phyloP scores from a whole-genome alignment of 2,329 filamentous ascomycete genomes.

The Thermomyces lanuginosus region DNA sequence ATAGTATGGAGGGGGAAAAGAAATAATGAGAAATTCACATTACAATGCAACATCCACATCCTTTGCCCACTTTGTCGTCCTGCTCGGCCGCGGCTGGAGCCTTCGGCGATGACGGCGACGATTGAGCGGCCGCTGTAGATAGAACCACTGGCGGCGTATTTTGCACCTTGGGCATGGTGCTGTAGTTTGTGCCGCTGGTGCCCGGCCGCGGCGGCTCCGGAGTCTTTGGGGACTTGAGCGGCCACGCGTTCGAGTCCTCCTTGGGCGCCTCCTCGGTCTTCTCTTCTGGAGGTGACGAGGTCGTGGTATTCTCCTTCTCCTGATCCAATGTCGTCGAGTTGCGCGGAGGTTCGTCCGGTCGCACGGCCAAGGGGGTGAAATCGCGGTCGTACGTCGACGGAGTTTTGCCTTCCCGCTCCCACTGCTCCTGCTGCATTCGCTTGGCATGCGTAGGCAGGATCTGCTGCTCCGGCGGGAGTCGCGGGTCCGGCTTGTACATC shows the following conservation, averaged over 20 bases:
- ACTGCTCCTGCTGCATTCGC: conserved; percentile 81
- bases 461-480: conserved; percentile 85
- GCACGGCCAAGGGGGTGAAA: conserved; percentile 56
- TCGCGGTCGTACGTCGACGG: conserved; percentile 75
- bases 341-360: conserved; percentile 15
- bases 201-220: conserved; percentile 20
- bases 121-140: conserved; percentile 21
- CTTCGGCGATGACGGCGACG: too few species aligned
- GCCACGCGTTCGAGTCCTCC: conserved; percentile 9
- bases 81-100: conserved; percentile 38
- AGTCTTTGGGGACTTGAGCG: conserved; percentile 17
- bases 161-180: conserved; percentile 32
- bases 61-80: conserved; percentile 39
- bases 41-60: conserved; percentile 56
- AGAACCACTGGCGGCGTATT: conserved; percentile 20
- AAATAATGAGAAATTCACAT: conserved; percentile 43
- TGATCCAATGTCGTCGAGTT: conserved; percentile 6
- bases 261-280: conserved; percentile 6
- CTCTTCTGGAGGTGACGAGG: conserved; percentile 10
- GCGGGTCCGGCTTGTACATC: conserved; percentile 89
- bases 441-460: conserved; percentile 87
- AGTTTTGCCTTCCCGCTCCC: conserved; percentile 80
- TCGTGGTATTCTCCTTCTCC: conserved; percentile 3
- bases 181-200: conserved; percentile 34
- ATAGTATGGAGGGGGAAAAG: conserved; percentile 9